A percentile compares a stretch with the other conserved stretches of the same genome.
Evolutionary conservation across 208 protist genomes (phyloP).

Genomic region (Leishmania lainsoni): DNA sequence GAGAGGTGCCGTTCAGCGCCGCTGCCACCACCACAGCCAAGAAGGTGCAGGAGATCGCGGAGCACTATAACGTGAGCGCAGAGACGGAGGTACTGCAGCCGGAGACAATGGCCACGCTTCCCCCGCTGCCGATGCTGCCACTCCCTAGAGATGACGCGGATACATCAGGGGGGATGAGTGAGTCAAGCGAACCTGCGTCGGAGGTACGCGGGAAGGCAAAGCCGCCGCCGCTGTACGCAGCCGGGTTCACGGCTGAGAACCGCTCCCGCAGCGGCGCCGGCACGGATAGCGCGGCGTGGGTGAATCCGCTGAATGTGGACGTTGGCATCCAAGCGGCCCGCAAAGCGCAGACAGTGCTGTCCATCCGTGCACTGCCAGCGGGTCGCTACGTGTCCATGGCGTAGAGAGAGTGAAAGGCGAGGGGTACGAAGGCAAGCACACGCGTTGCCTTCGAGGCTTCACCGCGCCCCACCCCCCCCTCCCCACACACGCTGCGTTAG

Average conservation of each 20-base stretch:
- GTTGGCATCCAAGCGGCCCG: slow-evolving; percentile 17
- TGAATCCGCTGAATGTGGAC: slow-evolving; percentile 27
- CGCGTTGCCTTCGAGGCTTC: neutral
- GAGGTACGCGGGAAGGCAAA: neutral
- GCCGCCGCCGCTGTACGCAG: slow-evolving; percentile 6
- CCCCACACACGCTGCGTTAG: too few relatives aligned
- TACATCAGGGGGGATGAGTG: slow-evolving; percentile 14
- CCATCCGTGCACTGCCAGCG: slow-evolving; percentile 15
- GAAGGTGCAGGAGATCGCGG: slow-evolving; percentile 31
- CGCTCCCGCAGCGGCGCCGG: slow-evolving; percentile 4
- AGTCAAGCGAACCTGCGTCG: slow-evolving; percentile 14
- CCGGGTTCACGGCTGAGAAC: neutral
- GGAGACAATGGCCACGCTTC: slow-evolving; percentile 24
- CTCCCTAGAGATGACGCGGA: slow-evolving; percentile 5
- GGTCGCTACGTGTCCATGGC: slow-evolving; percentile 22
- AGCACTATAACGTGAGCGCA: slow-evolving; percentile 30
- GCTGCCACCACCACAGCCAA: slow-evolving; percentile 14
- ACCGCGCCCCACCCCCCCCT: neutral
- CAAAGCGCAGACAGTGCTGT: slow-evolving; percentile 2
- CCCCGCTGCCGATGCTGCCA: slow-evolving; percentile 26
- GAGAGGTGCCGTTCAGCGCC: slow-evolving; percentile 15
- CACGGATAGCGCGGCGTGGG: slow-evolving; percentile 1
- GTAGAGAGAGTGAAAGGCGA: neutral
- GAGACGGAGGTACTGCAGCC: slow-evolving; percentile 25
- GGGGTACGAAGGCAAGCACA: neutral